Base-by-base conservation (phyloP, 257 asterid genomes). In the Echium plantagineum region DNA sequence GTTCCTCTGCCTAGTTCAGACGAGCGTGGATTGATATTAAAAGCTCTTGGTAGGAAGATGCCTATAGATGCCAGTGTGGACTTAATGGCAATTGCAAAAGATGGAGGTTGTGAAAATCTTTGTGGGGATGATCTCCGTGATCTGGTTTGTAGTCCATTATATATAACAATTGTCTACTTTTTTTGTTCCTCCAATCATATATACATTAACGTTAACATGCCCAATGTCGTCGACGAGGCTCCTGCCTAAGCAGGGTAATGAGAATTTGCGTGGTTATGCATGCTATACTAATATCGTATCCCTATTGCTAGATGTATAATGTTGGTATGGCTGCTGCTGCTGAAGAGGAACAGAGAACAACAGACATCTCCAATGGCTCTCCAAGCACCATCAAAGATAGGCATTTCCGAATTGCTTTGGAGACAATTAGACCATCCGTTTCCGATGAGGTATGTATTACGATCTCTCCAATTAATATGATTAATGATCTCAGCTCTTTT, bases 71-170 rank as follows among this genome's bases (percentile, higher is more conserved):
- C 75, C 21, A 51, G 48, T 51, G 79, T 87, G 24, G 91, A 90
- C 80, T 81, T 90, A 60, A 72, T 80, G 78, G 81, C 91, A 63
- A 61, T 90, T 22, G 96, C 85, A 32, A 80, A 68, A 66, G 83
- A 75, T 52, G 5, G 24, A 49, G 73, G 78, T 21, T 90, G 91
- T 67, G 70, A 77, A 68, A 85, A 83, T 63, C 72, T 90, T 21
- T 87, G 97, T 56, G 96, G 96, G 55, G 97, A 94, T 15, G 96
- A 87, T 68, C 94, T 87, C 57, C 65, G 80, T 57, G 74, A 83
- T 20, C 77, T 87, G 89, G 95, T 87, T 65, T 54, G 79, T 68
- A 54, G 60, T 46, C 63, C 51, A 56, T 54, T 55, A 51, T 56
- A 7, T 62, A 28, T 8, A 1, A 35, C 2, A 35, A 35, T 35